Evolutionary conservation across 768 basidiomycete species (phyloP), one percentile per base, ranked within the genome.

Genomic region (Phlebiopsis flavidoalba): DNA sequence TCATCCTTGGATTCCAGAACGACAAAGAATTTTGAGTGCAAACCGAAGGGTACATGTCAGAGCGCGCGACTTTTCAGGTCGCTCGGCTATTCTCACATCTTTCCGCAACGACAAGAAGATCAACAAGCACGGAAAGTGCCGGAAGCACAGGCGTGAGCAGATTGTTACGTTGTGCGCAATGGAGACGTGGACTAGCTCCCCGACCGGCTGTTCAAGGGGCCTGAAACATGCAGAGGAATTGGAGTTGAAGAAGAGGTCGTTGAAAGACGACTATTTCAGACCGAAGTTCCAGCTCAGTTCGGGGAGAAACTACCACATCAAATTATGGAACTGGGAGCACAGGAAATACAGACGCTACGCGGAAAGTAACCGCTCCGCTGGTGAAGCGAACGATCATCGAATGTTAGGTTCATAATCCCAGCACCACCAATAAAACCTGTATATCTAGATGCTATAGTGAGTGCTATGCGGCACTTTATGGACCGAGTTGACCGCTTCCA

Each of bases 51-150:
- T 97, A 87, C 85, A 87, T 93, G 82, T 71, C 74, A 8, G 83
- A 89, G 61, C 81, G 84, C 12, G n/a, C 75, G 75, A 0, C 73
- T 98, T n/a, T 5, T 78, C 82, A 8, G 75, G n/a, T n/a, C 92
- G 22, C 83, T 91, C 0, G 95, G 94, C 1, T 81, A n/a, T 95
- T 36, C 79, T 98, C 47, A 95, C 93, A 5, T 82, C 85, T 0
- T 96, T 84, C 76, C 76, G 75, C 19, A 76, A 75, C 49, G 69
- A 70, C 33, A 75, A 75, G 62, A 78, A 77, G 60, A 66, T 68
- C 59, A 77, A 77, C 46, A 77, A 76, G 61, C 79, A 77, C 61
- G 74, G 73, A 53, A 77, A 77, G 45, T n/a, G n/a, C n/a, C 78
- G 79, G 46, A 89, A 90, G 65, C 81, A 85, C 59, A 80, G 77